Evolutionary conservation across 1,284 basidiomycete species (phyloP).

Genomic region (Irpex sp.): DNA sequence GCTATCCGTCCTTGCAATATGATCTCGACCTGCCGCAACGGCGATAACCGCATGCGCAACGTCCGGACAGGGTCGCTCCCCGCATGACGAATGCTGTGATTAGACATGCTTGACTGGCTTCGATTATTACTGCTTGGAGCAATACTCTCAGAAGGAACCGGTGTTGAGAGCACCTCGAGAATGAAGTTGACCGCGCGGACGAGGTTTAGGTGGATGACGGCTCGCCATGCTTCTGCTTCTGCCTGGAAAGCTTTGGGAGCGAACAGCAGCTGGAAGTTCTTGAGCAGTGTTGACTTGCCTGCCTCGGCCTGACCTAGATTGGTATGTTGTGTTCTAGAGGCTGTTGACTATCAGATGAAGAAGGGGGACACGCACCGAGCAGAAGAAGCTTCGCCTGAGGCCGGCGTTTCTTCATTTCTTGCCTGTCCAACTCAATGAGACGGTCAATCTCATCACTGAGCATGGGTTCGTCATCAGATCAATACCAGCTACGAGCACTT

Average conservation of each 20-base stretch:
- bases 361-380: conserved; percentile 11
- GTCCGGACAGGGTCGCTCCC: conserved; percentile 35
- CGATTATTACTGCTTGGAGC: not conserved
- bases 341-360: not conserved
- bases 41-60: conserved; percentile 48
- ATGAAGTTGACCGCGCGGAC: conserved; percentile 57
- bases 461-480: not conserved
- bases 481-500: no score
- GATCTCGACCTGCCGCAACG: conserved; percentile 54
- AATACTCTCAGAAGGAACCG: not conserved
- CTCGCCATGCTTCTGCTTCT: conserved; percentile 56
- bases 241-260: conserved; percentile 55
- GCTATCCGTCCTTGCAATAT: conserved; percentile 33
- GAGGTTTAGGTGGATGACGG: conserved; percentile 62
- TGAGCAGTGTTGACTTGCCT: conserved; percentile 63
- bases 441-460: conserved; percentile 17
- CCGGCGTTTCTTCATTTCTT: conserved; percentile 13
- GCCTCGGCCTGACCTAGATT: conserved; percentile 60
- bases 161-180: conserved; percentile 37
- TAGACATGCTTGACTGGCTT: conserved; percentile 8
- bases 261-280: conserved; percentile 61
- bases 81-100: conserved; percentile 8
- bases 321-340: not conserved
- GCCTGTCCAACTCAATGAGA: conserved; percentile 13
- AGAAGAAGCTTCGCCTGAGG: conserved; percentile 17